These are phyloP conservation scores for Pyrenochaeta sp. DNA, from an alignment of 2,329 filamentous ascomycete species.

Conservation along the genomic window DNA sequence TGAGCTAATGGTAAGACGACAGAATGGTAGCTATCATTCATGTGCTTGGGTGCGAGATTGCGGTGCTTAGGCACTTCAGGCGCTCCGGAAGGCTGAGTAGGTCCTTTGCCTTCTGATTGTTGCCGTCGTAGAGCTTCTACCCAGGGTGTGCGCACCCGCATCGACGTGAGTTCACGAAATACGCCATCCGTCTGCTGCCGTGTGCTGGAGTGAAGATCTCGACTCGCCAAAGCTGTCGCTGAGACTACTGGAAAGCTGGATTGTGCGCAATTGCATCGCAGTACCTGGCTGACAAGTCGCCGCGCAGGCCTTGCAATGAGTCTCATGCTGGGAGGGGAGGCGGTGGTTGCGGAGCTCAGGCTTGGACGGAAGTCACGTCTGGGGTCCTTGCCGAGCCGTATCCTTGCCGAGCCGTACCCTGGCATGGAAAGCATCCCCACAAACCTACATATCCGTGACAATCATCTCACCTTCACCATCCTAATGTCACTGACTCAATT, in stretches of 20 bases:
- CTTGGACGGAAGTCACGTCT: constrained; percentile 27
- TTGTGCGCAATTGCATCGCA: constrained; percentile 11
- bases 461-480: constrained; percentile 3
- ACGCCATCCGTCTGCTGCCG: constrained; percentile 62
- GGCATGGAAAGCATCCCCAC: constrained; percentile 15
- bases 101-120: constrained; percentile 49
- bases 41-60: constrained; percentile 70
- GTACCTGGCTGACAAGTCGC: constrained; percentile 16
- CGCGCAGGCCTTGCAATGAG: constrained; percentile 27
- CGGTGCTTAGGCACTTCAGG: constrained; percentile 55
- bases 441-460: background rate
- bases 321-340: constrained; percentile 29
- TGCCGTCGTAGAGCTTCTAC: constrained; percentile 69
- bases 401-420: constrained; percentile 28
- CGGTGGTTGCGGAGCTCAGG: constrained; percentile 10
- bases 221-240: constrained; percentile 4
- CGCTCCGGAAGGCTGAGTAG: constrained; percentile 40
- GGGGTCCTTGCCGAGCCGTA: constrained; percentile 3
- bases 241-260: background rate
- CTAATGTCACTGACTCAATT: constrained; percentile 1
- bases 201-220: constrained; percentile 37
- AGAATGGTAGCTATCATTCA: constrained; percentile 75
- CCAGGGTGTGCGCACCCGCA: constrained; percentile 69
- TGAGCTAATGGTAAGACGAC: constrained; percentile 74
- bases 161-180: constrained; percentile 61